Percentiles rank a stretch among this genome's conserved stretches.
Conservation (phyloP, 192 early-diverging fungal genomes). For the Nowakowskiella sp. region DNA sequence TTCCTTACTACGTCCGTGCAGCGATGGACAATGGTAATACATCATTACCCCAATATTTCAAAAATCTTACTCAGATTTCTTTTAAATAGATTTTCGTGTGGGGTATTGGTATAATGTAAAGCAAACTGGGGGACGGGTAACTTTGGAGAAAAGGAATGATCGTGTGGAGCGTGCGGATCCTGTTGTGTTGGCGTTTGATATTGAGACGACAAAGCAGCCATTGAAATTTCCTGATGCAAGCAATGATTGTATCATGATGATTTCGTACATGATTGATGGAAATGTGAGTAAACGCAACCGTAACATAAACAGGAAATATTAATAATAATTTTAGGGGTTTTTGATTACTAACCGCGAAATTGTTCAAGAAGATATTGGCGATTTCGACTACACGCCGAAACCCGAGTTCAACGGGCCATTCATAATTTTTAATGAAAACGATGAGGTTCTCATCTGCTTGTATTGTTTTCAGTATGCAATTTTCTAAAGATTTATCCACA, state of each 20-base stretch:
- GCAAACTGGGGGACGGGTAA: slow-evolving; percentile 48
- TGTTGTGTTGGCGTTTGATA: slow-evolving; percentile 92
- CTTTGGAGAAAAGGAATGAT: slow-evolving; percentile 60
- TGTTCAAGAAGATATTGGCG: slow-evolving; percentile 89
- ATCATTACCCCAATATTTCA: neutral
- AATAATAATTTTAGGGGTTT: slow-evolving; percentile 59
- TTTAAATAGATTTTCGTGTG: slow-evolving; percentile 70
- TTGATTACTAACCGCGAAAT: slow-evolving; percentile 96
- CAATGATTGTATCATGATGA: slow-evolving; percentile 97
- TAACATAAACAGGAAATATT: neutral
- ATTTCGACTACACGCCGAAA: slow-evolving; percentile 97
- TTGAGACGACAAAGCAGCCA: slow-evolving; percentile 95
- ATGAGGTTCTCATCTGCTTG: slow-evolving; percentile 57
- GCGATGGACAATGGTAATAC: slow-evolving; percentile 79
- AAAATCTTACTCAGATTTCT: neutral
- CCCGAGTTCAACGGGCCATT: slow-evolving; percentile 93
- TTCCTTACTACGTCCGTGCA: slow-evolving; percentile 91
- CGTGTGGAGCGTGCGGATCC: slow-evolving; percentile 90
- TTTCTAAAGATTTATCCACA: neutral
- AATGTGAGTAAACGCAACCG: slow-evolving; percentile 43
- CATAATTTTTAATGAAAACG: slow-evolving; percentile 87
- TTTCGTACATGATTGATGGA: slow-evolving; percentile 99
- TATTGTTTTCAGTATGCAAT: neutral
- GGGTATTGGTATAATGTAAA: slow-evolving; percentile 89
- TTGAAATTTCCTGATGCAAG: slow-evolving; percentile 92